Evolutionary conservation across 2,329 filamentous ascomycete genomes (phyloP).

Genomic region (Diaporthe vexans): DNA sequence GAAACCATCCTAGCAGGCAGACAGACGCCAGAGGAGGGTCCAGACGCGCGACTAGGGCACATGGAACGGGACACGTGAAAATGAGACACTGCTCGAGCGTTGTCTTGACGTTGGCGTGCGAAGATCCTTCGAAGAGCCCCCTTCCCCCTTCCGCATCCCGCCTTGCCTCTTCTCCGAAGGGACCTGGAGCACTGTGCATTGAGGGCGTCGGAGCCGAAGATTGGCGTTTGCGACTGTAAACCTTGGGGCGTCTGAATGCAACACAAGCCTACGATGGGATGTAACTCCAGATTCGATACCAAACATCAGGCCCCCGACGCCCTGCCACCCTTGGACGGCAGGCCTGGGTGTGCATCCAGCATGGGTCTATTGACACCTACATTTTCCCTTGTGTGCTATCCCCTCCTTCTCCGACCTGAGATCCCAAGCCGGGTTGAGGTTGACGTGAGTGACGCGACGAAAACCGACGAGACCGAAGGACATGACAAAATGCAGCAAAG

Average conservation of each 20-base stretch:
- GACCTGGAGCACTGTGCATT: constrained; percentile 16
- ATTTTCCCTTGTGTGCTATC: not conserved
- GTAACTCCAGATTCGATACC: constrained; percentile 35
- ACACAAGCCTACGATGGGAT: constrained; percentile 33
- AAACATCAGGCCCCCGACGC: constrained; percentile 24
- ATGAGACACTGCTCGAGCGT: constrained; percentile 30
- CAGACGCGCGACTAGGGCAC: constrained; percentile 30
- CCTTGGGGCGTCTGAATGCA: constrained; percentile 24
- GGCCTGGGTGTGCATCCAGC: not conserved
- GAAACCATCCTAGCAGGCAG: not conserved
- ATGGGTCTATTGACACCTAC: not conserved
- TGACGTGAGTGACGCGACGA: not conserved
- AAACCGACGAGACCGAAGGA: not conserved
- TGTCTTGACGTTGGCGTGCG: not conserved
- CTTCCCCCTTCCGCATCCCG: no score
- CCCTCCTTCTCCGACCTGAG: not conserved
- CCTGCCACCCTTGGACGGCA: constrained; percentile 15
- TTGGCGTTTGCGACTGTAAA: constrained; percentile 26
- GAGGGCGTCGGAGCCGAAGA: constrained; percentile 30
- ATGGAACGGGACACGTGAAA: constrained; percentile 23
- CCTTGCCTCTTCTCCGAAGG: not conserved
- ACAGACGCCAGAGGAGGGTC: constrained; percentile 9
- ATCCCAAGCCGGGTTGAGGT: not conserved
- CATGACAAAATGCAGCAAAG: not conserved
- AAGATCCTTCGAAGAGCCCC: constrained; percentile 17